phyloP scores from a whole-genome alignment of 495 filamentous ascomycete genomes.

The Cladorrhinum samala region DNA sequence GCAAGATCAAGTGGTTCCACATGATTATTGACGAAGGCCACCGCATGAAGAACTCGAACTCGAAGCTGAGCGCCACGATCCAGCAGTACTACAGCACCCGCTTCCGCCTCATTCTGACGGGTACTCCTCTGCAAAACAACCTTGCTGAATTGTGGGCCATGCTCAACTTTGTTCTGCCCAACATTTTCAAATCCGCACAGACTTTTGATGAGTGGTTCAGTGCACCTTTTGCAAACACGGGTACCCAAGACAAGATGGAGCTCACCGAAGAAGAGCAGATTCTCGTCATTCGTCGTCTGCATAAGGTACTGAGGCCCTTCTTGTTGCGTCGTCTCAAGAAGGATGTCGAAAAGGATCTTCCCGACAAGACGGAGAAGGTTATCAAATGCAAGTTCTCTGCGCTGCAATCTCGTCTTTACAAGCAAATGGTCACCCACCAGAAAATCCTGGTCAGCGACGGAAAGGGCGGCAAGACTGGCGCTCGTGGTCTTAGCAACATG shows the following conservation, averaged over 20 bases:
- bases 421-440: conserved; percentile 92
- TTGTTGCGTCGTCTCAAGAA: conserved; percentile 96
- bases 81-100: conserved; percentile 91
- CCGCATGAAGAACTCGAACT: conserved; percentile 98
- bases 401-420: conserved; percentile 86
- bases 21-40: conserved; percentile 99
- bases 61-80: conserved; percentile 90
- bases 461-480: conserved; percentile 90
- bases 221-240: conserved; percentile 97
- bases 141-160: conserved; percentile 93
- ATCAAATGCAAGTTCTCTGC: conserved; percentile 98
- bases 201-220: conserved; percentile 99
- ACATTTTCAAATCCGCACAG: conserved; percentile 98
- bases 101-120: conserved; percentile 93
- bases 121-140: conserved; percentile 96
- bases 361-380: conserved; percentile 97
- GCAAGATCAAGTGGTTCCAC: conserved; percentile 98
- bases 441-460: conserved; percentile 89
- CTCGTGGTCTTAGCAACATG: conserved; percentile 98
- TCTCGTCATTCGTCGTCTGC: conserved; percentile 94
- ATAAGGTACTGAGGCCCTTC: conserved; percentile 97
- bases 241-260: conserved; percentile 96
- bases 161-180: conserved; percentile 96
- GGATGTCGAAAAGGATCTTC: conserved; percentile 97
- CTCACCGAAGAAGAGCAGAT: conserved; percentile 98